Conservation (phyloP, 2,329 filamentous ascomycete species). For the Monosporascus sp. region DNA sequence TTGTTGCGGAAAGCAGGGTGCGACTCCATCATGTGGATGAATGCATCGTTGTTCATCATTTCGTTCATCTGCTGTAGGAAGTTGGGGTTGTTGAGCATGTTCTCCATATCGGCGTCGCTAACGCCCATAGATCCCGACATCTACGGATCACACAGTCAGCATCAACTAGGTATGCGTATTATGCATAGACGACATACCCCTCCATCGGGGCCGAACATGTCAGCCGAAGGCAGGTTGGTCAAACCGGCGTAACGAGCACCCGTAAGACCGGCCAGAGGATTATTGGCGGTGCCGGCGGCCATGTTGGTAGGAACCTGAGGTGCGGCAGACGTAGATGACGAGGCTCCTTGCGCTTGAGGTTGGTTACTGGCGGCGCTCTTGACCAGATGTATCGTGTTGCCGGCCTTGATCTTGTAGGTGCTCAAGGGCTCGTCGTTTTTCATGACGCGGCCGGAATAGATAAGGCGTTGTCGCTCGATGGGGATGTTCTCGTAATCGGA, state of each 20-base stretch:
- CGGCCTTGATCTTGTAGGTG: slow-evolving; percentile 90
- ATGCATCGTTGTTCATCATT: slow-evolving; percentile 88
- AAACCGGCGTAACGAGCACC: slow-evolving; percentile 92
- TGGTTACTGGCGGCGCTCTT: slow-evolving; percentile 90
- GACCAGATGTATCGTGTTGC: slow-evolving; percentile 93
- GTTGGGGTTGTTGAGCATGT: slow-evolving; percentile 83
- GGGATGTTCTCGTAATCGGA: slow-evolving; percentile 82
- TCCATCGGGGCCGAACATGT: slow-evolving; percentile 89
- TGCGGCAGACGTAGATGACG: slow-evolving; percentile 38
- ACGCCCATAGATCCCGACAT: slow-evolving; percentile 75
- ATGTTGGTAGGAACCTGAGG: slow-evolving; percentile 69
- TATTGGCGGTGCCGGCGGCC: slow-evolving; percentile 77
- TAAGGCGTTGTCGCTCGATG: slow-evolving; percentile 83
- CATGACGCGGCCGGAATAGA: slow-evolving; percentile 94
- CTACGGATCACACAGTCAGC: slow-evolving; percentile 37
- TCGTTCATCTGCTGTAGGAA: slow-evolving; percentile 87
- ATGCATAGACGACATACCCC: slow-evolving; percentile 58
- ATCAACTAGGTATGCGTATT: slow-evolving; percentile 13
- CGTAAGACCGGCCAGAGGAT: slow-evolving; percentile 83
- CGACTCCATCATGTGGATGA: slow-evolving; percentile 88
- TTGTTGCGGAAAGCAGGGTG: slow-evolving; percentile 77
- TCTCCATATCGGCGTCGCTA: slow-evolving; percentile 72
- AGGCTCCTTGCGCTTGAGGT: slow-evolving; percentile 34
- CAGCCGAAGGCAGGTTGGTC: slow-evolving; percentile 77
- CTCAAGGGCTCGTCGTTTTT: slow-evolving; percentile 86